Evolutionary conservation across 352 stramenopile species (phyloP).

Genomic region (Globisporangium parvum): DNA sequence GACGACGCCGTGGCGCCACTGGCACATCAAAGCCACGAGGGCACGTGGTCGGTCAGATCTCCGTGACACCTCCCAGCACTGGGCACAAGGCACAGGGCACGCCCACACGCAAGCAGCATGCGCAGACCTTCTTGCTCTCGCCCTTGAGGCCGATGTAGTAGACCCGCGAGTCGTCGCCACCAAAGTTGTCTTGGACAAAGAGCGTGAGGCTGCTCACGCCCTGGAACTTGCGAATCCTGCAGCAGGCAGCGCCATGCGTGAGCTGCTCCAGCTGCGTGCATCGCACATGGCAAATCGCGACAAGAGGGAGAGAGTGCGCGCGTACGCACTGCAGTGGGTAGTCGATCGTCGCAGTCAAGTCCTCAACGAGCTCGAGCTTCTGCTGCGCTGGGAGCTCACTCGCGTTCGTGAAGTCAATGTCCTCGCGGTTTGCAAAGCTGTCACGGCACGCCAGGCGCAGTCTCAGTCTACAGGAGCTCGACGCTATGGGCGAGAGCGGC

Average conservation of each 20-base stretch:
- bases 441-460: not conserved
- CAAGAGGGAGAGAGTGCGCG: not conserved
- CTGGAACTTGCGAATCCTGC: slow-evolving; percentile 82
- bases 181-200: slow-evolving; percentile 73
- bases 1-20: slow-evolving; percentile 83
- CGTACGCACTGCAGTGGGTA: slow-evolving; percentile 74
- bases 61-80: not conserved
- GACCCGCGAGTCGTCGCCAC: slow-evolving; percentile 63
- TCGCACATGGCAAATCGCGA: not conserved
- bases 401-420: slow-evolving; percentile 85
- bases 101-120: too few relatives aligned
- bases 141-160: slow-evolving; percentile 88
- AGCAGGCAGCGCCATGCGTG: not conserved
- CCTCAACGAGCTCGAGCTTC: slow-evolving; percentile 71
- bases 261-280: not conserved
- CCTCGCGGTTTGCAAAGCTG: slow-evolving; percentile 75
- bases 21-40: slow-evolving; percentile 9
- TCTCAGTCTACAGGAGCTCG: not conserved
- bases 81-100: not conserved
- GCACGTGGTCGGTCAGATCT: not conserved
- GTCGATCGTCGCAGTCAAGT: slow-evolving; percentile 52
- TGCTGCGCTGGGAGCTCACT: slow-evolving; percentile 70
- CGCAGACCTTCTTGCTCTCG: slow-evolving; percentile 74
- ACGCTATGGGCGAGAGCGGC: too few relatives aligned
- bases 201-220: slow-evolving; percentile 77